phyloP scores from a whole-genome alignment of 257 asterid species.

The Rauvolfia tetraphylla region DNA sequence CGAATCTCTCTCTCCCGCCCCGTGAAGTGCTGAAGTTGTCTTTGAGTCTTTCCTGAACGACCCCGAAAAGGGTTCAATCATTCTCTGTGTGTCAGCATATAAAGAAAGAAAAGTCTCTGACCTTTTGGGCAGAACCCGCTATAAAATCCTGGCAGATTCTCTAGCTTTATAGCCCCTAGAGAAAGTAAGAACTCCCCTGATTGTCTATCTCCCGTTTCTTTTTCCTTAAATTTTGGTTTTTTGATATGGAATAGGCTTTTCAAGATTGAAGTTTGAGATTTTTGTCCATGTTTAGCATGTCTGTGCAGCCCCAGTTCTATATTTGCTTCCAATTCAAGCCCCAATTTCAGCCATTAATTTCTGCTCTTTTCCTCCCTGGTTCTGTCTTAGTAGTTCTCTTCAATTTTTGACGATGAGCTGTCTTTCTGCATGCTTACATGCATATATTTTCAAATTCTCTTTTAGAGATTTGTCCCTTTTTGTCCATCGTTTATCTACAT shows the following conservation, averaged over 20 bases:
- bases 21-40: background rate
- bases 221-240: background rate
- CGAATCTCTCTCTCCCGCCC: too few relatives aligned
- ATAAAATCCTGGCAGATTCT: background rate
- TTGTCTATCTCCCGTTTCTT: background rate
- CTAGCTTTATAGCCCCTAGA: background rate
- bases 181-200: background rate
- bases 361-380: background rate
- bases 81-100: background rate
- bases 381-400: background rate
- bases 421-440: background rate
- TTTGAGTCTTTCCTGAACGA: background rate
- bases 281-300: background rate
- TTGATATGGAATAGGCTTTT: conserved; percentile 8
- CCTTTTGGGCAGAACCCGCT: background rate
- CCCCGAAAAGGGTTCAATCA: background rate
- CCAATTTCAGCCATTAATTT: background rate
- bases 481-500: background rate
- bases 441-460: background rate
- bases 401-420: background rate
- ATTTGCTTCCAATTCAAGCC: background rate
- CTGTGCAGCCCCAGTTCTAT: background rate
- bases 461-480: background rate
- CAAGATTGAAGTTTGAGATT: background rate
- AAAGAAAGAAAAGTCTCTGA: background rate